These are phyloP conservation scores for Acer negundo DNA, from an alignment of 345 rosid species.

Conservation along the genomic window DNA sequence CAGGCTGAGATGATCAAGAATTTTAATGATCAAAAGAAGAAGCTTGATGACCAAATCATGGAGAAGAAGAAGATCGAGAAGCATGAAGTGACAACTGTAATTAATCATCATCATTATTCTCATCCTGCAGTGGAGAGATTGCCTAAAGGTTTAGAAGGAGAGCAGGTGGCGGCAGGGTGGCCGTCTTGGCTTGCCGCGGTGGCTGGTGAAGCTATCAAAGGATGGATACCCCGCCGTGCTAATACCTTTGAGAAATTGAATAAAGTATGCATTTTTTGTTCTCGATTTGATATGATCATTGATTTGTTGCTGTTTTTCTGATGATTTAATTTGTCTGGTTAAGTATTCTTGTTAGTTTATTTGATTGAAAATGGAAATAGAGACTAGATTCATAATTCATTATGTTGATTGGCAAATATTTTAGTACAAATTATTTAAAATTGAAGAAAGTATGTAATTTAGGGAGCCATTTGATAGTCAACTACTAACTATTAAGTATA, in stretches of 20 bases:
- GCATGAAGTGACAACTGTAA: conserved; percentile 25
- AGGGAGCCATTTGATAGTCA: neutral
- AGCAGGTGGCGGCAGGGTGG: conserved; percentile 86
- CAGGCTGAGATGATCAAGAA: conserved; percentile 32
- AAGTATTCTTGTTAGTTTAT: neutral
- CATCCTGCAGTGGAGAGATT: conserved; percentile 41
- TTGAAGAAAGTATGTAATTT: neutral
- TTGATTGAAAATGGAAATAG: conserved; percentile 8
- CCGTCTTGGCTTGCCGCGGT: conserved; percentile 81
- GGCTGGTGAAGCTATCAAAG: conserved; percentile 83
- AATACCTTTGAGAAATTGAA: conserved; percentile 75
- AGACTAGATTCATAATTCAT: conserved; percentile 1
- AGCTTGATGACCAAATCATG: conserved; percentile 17
- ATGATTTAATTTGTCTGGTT: neutral
- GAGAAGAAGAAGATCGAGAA: conserved; percentile 40
- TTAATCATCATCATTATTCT: conserved; percentile 39
- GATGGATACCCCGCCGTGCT: conserved; percentile 79
- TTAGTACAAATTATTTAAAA: neutral
- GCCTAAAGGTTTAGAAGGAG: conserved; percentile 48
- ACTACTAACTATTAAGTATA: too few relatives aligned
- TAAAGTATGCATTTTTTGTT: conserved; percentile 51
- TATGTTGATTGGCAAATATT: neutral
- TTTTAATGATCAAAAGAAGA: conserved; percentile 49
- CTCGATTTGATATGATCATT: conserved; percentile 16
- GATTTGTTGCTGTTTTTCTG: neutral